These are phyloP conservation scores for Stephania cephalantha DNA, from an alignment of 164 flowering plant species.

Conservation along the genomic window DNA sequence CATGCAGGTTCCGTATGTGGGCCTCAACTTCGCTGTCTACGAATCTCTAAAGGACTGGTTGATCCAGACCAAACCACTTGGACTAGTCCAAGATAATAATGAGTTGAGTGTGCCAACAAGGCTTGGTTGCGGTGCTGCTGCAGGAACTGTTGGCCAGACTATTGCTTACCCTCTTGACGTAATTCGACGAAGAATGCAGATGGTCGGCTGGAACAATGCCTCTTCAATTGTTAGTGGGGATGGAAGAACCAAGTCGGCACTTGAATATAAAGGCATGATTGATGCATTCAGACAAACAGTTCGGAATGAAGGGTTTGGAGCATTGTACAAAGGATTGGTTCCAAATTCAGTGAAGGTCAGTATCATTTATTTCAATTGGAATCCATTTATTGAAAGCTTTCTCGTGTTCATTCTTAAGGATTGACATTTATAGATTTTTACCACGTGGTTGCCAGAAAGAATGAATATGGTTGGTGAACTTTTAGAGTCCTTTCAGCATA, in stretches of 20 bases:
- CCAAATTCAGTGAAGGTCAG: slow-evolving; percentile 96
- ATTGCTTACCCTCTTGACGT: slow-evolving; percentile 98
- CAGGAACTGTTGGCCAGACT: slow-evolving; percentile 96
- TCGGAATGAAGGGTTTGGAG: slow-evolving; percentile 83
- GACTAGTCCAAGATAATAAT: slow-evolving; percentile 45
- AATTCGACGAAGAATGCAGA: slow-evolving; percentile 95
- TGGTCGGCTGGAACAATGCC: slow-evolving; percentile 95
- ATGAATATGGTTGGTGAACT: neutral
- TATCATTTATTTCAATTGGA: neutral
- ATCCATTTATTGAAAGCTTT: neutral
- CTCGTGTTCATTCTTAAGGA: neutral
- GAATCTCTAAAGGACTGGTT: slow-evolving; percentile 89
- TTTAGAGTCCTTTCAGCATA: neutral
- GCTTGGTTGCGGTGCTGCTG: slow-evolving; percentile 96
- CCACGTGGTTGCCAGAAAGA: neutral
- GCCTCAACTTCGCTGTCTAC: slow-evolving; percentile 96
- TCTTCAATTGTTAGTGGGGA: slow-evolving; percentile 77
- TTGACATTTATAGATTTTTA: too few relatives aligned
- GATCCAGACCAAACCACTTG: slow-evolving; percentile 60
- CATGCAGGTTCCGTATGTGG: slow-evolving; percentile 83
- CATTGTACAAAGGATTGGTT: slow-evolving; percentile 92
- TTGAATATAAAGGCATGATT: slow-evolving; percentile 83
- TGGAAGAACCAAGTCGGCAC: slow-evolving; percentile 52
- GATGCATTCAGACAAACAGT: slow-evolving; percentile 95
- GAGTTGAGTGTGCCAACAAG: slow-evolving; percentile 77